phyloP scores from a whole-genome alignment of 164 flowering plant genomes.

The Stephania japonica region DNA sequence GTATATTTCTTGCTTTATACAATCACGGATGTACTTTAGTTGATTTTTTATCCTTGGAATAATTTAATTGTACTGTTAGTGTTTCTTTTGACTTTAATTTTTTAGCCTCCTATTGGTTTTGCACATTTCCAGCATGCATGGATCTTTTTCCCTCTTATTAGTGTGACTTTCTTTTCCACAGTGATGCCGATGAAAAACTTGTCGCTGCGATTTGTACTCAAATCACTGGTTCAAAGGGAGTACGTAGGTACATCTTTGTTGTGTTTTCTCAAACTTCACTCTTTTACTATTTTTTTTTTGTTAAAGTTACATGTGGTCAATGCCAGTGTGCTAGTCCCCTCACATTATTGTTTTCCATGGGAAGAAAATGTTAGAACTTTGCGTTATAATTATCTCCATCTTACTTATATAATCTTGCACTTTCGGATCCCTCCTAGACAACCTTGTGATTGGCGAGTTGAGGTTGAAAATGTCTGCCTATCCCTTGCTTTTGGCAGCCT shows the following conservation, averaged over 20 bases:
- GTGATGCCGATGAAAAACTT: slow-evolving; percentile 95
- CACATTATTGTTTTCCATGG: not conserved
- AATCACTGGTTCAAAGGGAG: slow-evolving; percentile 30
- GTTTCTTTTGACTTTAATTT: not conserved
- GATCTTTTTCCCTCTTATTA: not conserved
- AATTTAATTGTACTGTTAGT: not conserved
- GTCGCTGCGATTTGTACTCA: slow-evolving; percentile 88
- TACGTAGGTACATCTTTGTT: slow-evolving; percentile 38
- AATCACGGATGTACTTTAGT: not conserved
- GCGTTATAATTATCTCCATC: no score
- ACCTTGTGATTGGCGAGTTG: no score
- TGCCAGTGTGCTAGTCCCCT: not conserved
- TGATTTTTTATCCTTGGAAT: not conserved
- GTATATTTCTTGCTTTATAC: not conserved
- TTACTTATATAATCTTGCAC: no score
- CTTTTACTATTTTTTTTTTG: not conserved
- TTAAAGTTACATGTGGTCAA: not conserved
- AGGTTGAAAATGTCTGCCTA: no score
- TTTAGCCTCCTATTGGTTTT: not conserved
- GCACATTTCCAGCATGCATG: not conserved
- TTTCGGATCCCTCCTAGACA: no score
- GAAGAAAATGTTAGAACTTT: not conserved
- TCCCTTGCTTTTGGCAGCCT: no score
- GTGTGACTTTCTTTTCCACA: slow-evolving; percentile 21
- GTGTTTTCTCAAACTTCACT: not conserved